Base-by-base conservation (phyloP, 768 basidiomycete genomes). In the Agaricus sinodeliciosus region DNA sequence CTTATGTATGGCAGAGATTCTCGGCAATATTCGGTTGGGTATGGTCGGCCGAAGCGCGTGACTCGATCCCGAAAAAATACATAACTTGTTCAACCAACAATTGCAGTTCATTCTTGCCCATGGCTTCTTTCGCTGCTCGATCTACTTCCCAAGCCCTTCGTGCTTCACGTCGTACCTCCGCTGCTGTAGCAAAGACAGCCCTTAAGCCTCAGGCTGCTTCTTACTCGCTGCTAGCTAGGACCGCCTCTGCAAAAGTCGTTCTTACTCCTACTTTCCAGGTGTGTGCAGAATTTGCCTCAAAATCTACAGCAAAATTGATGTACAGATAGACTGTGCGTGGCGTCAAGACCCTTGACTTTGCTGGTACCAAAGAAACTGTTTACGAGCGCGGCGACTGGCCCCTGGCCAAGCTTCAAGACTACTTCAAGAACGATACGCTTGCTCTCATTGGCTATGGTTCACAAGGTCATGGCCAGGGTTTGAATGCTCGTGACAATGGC, bases 371-470 rank as follows among this genome's bases (percentile, higher is more conserved):
- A 66, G 94, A 97, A 75, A 80, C 81, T 58, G 90, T 97, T 43
- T 97, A 94, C 65, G 94, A 97, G 75, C 90, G 91, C 58, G 81
- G 80, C 61, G 96, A 99, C 81, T 99, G 96, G 96, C 96, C 96
- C 34, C 75, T 95, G 57, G 84, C 92, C 57, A 98, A 91, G 75
- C 85, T 99, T 66, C 95, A 98, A 70, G 94, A 98, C 69, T 99
- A 95, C 81, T 96, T 99, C 82, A 98, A 98, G 74, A 89, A 98
- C 67, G 96, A 99, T 72, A 97, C 94, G 60, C 90, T 99, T 51
- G 95, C 95, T 57, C 84, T 99, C 72, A 98, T 98, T 62, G 96
- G 96, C 55, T 98, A 99, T 67, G 96, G 96, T 57, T 98, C 96
- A 11, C 94, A 95, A 74, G 94, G 95, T 39, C 96, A 98, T 70